Base-by-base conservation (phyloP, 2,329 filamentous ascomycete genomes). In the Pseudopyrenochaeta lycopersici region DNA sequence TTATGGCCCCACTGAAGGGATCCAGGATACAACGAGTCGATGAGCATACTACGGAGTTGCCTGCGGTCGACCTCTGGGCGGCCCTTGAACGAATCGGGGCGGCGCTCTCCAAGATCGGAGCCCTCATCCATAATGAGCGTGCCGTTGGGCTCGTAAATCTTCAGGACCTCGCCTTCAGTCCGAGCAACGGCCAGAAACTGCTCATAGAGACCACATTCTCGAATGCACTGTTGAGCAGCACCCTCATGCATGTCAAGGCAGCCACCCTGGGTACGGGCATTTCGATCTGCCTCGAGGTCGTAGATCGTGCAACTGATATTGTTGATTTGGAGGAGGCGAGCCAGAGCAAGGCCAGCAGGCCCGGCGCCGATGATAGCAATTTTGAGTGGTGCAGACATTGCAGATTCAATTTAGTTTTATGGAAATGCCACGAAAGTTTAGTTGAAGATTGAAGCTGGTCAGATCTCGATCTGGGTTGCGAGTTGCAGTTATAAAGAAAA, bases 211-310 rank as follows among this genome's bases (percentile, higher is more conserved):
- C 76, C 77, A 4, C 81, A 81, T 32, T 81, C 77, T 43, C 77
- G 76, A 41, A 85, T 62, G 2, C 82, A 82, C 2, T 72, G 71
- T 15, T 84, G 76, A 1, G 84, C 83, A 2, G 80, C 81, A 2
- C 71, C 64, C 1, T 76, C 76, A 54, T 85, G 83, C 7, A 86
- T 68, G 60, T 85, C 83, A 2, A 86, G 76, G 0, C 78, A 80
- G 9, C 84, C 83, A 35, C 70, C 56, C 49, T 67, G 63, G 30
- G 56, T 51, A 29, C 52, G 54, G 36, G 54, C 46, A 46, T 55
- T 20, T 29, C 46, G 46, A 18, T 56, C 51, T 4, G 29, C 4
- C 15, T 63, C 60, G 18, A 21, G 32, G 82, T 77, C 75, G 58
- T 81, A 86, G 14, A 86, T 70, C 2, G 77, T 80, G 47, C 77